phyloP scores from a whole-genome alignment of 2,329 filamentous ascomycete genomes.

The Exophiala mesophila region DNA sequence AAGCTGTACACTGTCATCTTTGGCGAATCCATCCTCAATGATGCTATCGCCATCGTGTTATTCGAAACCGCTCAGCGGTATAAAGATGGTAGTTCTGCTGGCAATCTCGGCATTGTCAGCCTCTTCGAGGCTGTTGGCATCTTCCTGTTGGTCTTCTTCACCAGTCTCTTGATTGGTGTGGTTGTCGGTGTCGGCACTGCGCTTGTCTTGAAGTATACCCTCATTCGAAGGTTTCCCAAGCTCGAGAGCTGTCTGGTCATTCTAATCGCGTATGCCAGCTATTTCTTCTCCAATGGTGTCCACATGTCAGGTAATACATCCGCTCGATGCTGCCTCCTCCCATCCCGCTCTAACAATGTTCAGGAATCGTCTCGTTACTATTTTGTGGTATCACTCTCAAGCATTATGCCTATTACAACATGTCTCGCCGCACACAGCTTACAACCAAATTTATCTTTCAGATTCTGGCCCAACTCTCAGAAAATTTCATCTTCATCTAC shows the following conservation, averaged over 20 bases:
- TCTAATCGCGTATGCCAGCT: conserved; percentile 90
- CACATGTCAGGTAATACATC: conserved; percentile 77
- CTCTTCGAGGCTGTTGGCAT: conserved; percentile 88
- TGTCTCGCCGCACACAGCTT: conserved; percentile 94
- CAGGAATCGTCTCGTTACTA: conserved; percentile 88
- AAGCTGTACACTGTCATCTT: conserved; percentile 99
- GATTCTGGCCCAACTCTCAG: conserved; percentile 86
- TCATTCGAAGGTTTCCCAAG: conserved; percentile 86
- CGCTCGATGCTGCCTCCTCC: conserved; percentile 19
- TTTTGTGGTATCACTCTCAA: conserved; percentile 99
- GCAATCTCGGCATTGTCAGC: conserved; percentile 70
- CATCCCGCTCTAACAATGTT: background rate
- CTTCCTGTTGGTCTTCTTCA: conserved; percentile 94
- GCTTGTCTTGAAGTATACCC: conserved; percentile 87
- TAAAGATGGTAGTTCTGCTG: conserved; percentile 65
- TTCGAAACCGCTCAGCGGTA: conserved; percentile 97
- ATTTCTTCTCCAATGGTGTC: conserved; percentile 95
- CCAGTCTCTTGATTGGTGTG: conserved; percentile 83
- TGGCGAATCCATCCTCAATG: conserved; percentile 95
- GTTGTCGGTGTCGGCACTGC: conserved; percentile 82
- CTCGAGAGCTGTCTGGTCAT: conserved; percentile 95
- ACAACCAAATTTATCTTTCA: conserved; percentile 98
- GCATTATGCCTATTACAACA: conserved; percentile 99
- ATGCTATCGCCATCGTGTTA: conserved; percentile 95
- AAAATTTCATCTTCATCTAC: conserved; percentile 99